Percentiles rank a stretch among this genome's conserved stretches.
These are phyloP conservation scores for Glonium stellatum DNA, from an alignment of 495 filamentous ascomycete species.

Conservation along the genomic window DNA sequence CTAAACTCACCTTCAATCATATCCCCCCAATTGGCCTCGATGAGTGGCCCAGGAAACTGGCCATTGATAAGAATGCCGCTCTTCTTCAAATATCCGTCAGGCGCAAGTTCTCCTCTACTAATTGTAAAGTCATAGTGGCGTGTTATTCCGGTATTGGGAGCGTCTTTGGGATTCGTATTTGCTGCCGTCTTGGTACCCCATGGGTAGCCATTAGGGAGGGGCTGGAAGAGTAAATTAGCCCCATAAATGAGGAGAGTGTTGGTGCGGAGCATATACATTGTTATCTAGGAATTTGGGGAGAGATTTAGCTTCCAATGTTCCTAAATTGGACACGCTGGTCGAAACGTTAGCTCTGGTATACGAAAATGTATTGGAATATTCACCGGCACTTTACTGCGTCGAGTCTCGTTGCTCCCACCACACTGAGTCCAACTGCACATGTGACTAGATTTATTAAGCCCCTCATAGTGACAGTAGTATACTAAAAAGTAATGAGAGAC, in stretches of 20 bases:
- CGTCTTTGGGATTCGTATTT: constrained; percentile 5
- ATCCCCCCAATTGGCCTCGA: constrained; percentile 33
- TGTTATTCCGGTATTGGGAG: constrained; percentile 33
- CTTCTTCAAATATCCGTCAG: constrained; percentile 30
- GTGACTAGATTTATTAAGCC: background rate
- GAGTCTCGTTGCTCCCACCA: background rate
- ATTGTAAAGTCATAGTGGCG: constrained; percentile 37
- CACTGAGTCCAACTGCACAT: background rate
- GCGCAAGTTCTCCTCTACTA: constrained; percentile 17
- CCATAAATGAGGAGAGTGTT: constrained; percentile 20
- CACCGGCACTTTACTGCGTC: background rate
- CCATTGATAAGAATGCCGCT: constrained; percentile 26
- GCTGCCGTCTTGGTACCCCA: background rate
- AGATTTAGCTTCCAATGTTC: background rate
- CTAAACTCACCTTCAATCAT: constrained; percentile 14
- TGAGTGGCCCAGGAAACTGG: constrained; percentile 28
- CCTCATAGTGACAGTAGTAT: background rate
- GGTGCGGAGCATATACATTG: background rate
- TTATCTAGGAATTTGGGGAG: background rate
- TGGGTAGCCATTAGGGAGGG: constrained; percentile 11
- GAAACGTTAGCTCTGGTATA: background rate
- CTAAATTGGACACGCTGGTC: background rate
- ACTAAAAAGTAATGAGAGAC: background rate
- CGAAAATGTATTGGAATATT: background rate
- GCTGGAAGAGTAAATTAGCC: constrained; percentile 17